Evolutionary conservation across 106 monocot species (phyloP).

Genomic region (Dendrobium catenatum): DNA sequence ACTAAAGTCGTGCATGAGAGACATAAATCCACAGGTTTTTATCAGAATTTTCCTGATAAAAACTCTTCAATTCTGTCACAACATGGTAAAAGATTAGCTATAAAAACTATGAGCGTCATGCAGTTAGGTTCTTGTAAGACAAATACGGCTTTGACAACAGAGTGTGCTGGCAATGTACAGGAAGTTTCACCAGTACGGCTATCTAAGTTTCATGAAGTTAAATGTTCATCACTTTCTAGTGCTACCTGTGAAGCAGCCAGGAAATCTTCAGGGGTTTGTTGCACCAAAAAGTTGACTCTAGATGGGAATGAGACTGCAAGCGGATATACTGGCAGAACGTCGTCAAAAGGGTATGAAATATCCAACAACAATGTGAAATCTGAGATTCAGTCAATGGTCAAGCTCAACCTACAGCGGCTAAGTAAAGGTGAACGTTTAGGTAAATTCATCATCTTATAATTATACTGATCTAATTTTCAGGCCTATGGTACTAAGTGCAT

Average conservation of each 20-base stretch:
- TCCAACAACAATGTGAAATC: constrained; percentile 19
- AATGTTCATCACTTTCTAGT: constrained; percentile 3
- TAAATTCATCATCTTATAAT: constrained; percentile 16
- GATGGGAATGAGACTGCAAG: background rate
- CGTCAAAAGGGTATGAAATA: background rate
- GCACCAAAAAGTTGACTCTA: background rate
- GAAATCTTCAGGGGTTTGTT: background rate
- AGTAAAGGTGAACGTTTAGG: constrained; percentile 30
- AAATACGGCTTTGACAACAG: background rate
- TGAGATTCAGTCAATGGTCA: constrained; percentile 59
- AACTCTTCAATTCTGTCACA: background rate
- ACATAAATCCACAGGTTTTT: background rate
- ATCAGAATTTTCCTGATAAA: background rate
- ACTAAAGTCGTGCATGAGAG: background rate
- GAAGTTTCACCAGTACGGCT: background rate
- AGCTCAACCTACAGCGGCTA: constrained; percentile 47
- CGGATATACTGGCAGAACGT: constrained; percentile 5
- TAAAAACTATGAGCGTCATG: background rate
- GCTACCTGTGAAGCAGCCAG: background rate
- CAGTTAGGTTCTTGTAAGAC: background rate
- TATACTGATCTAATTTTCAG: background rate
- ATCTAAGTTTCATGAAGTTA: background rate
- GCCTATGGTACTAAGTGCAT: background rate
- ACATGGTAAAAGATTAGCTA: background rate
- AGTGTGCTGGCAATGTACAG: background rate